Evolutionary conservation across 164 flowering plant species (phyloP).

Genomic region (Chimonanthus praecox): DNA sequence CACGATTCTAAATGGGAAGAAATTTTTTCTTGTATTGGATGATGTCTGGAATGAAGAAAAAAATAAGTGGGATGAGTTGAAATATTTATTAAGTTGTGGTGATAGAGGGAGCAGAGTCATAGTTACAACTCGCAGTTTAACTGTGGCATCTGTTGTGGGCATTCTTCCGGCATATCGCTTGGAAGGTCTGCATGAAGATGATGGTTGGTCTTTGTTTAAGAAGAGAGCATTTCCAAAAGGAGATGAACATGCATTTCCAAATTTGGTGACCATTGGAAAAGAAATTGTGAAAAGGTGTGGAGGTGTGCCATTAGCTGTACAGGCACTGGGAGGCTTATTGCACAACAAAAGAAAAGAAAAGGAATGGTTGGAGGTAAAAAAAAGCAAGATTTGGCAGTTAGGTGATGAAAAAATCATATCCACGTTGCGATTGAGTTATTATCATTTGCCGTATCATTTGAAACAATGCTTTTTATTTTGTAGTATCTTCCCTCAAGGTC

Average conservation of each 20-base stretch:
- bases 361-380: constrained; percentile 1
- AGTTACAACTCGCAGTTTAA: constrained; percentile 3
- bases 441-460: constrained; percentile 8
- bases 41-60: constrained; percentile 7
- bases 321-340: constrained; percentile 13
- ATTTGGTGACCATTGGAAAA: constrained; percentile 5
- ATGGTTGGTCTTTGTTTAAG: constrained; percentile 1
- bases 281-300: constrained; percentile 13
- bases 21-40: constrained; percentile 8
- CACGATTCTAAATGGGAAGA: neutral
- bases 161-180: neutral
- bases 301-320: constrained; percentile 15
- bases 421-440: neutral
- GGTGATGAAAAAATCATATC: neutral
- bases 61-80: constrained; percentile 1
- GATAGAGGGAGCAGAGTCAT: constrained; percentile 3
- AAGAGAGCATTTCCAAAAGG: neutral
- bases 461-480: constrained; percentile 17
- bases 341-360: neutral
- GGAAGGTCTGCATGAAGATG: neutral
- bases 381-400: neutral
- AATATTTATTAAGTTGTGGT: neutral
- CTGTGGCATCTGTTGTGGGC: neutral
- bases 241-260: neutral
- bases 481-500: constrained; percentile 11